Evolutionary conservation across 1,139 yeast species (phyloP), one percentile per base, ranked within the genome.

Genomic region (Candida sp.): DNA sequence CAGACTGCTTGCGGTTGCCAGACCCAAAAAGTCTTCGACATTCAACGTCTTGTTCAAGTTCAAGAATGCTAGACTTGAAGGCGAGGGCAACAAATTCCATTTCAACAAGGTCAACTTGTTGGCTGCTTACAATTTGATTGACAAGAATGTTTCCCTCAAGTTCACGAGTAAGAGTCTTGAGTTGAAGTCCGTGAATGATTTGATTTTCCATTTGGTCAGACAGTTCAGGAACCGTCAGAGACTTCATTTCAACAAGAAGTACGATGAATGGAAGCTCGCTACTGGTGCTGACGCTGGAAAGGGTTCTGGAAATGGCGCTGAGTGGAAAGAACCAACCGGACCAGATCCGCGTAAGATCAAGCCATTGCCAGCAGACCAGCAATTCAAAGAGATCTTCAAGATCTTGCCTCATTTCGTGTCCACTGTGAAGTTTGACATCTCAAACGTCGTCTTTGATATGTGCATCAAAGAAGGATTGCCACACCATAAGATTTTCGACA

Each of bases 391-490:
- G 23, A 47, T 77, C 3, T 75, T 76, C 48, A 62, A 67, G 30
- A 7, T 70, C 0, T 49, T 77, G 2, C 81, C 82, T 0, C 43
- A 59, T 0, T 56, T 65, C 38, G 47, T 77, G 4, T 58, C 66
- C 2, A 59, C 68, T 2, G 55, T 74, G 7, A 69, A 65, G 52
- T 49, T 71, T 26, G 63, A 62, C 25, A 54, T 74, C 9, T 53
- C 67, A 3, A 59, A 65, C 23, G 47, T 75, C 23, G 72, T 70
- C 49, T 65, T 72, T 1, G 77, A 74, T 51, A 63, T 77, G 11
- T 65, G 74, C 12, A 76, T 81, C 54, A 75, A 75, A 50, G 82
- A 77, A 53, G 72, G 73, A 4, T 61, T 77, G 22, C 82, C 82
- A 0, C 63, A 67, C 47, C 72, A 70, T 47, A 54, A 55, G 1